These are phyloP conservation scores for Raffaelea albimanens DNA, from an alignment of 2,329 filamentous ascomycete genomes.

Conservation along the genomic window DNA sequence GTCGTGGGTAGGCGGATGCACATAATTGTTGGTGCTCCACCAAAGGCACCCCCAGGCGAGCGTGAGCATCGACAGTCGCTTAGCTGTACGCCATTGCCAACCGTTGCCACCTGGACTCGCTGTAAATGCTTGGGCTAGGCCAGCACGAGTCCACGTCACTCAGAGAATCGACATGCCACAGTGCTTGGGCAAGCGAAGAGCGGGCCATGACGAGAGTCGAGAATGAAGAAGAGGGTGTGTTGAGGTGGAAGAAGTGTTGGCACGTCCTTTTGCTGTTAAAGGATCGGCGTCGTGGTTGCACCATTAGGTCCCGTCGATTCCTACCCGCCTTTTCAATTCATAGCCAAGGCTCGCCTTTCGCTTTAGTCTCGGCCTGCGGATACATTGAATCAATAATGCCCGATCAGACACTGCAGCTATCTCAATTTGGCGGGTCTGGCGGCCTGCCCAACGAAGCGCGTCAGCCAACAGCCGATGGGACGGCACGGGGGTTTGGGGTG, in stretches of 20 bases:
- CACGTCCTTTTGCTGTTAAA: neutral
- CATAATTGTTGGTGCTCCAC: no score
- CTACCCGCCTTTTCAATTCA: no score
- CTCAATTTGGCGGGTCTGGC: neutral
- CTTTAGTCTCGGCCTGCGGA: neutral
- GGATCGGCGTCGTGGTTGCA: neutral
- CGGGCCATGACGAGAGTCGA: no score
- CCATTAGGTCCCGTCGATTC: no score
- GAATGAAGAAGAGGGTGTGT: constrained; percentile 4
- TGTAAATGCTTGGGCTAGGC: no score
- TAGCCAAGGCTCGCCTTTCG: neutral
- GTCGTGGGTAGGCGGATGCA: no score
- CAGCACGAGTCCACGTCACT: no score
- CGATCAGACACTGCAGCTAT: neutral
- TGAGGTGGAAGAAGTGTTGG: constrained; percentile 4
- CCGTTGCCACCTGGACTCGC: no score
- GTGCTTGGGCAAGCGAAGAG: neutral
- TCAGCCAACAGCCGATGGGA: constrained; percentile 9
- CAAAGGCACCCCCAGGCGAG: no score
- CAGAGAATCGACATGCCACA: neutral
- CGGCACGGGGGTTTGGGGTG: constrained; percentile 9
- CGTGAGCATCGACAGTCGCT: no score
- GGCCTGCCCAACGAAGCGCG: constrained; percentile 7
- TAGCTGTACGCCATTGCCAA: no score
- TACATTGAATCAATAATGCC: neutral